Conservation (phyloP, 2,329 filamentous ascomycete species). For the Fusarium sambucinum region DNA sequence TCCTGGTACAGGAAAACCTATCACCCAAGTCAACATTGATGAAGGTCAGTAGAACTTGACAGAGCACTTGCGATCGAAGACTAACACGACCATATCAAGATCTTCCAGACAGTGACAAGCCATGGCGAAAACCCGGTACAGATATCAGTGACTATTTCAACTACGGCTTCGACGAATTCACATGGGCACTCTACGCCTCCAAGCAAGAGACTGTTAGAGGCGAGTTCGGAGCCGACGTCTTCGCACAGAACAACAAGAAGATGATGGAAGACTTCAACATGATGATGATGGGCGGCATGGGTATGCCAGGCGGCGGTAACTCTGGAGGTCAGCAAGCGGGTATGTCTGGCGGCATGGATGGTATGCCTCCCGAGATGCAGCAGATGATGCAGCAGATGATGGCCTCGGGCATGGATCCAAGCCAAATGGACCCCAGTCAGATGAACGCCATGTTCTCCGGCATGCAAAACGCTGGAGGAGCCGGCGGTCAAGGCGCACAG, state of each 20-base stretch:
- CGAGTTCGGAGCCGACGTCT: conserved; percentile 77
- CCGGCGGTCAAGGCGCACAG: conserved; percentile 57
- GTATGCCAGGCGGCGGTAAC: conserved; percentile 55
- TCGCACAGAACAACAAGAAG: conserved; percentile 78
- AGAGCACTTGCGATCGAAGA: neutral
- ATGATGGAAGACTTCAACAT: conserved; percentile 77
- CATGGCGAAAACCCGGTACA: conserved; percentile 93
- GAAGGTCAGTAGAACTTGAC: conserved; percentile 59
- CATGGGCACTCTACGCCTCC: conserved; percentile 92
- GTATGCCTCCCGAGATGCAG: conserved; percentile 75
- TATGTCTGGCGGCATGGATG: conserved; percentile 68
- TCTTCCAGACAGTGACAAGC: conserved; percentile 85
- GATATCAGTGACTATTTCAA: conserved; percentile 99
- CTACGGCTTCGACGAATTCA: conserved; percentile 98
- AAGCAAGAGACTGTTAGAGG: conserved; percentile 85
- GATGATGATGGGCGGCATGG: conserved; percentile 74
- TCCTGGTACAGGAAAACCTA: conserved; percentile 82
- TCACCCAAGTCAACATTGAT: conserved; percentile 81
- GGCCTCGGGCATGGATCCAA: conserved; percentile 72
- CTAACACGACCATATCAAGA: conserved; percentile 55
- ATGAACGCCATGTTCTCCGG: conserved; percentile 71
- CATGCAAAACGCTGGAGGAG: conserved; percentile 63
- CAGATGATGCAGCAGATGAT: conserved; percentile 79
- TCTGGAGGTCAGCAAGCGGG: conserved; percentile 51
- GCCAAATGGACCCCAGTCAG: conserved; percentile 72